Evolutionary conservation across 2,329 filamentous ascomycete genomes (phyloP), one percentile per base, ranked within the genome.

Genomic region (Colletotrichum melonis): DNA sequence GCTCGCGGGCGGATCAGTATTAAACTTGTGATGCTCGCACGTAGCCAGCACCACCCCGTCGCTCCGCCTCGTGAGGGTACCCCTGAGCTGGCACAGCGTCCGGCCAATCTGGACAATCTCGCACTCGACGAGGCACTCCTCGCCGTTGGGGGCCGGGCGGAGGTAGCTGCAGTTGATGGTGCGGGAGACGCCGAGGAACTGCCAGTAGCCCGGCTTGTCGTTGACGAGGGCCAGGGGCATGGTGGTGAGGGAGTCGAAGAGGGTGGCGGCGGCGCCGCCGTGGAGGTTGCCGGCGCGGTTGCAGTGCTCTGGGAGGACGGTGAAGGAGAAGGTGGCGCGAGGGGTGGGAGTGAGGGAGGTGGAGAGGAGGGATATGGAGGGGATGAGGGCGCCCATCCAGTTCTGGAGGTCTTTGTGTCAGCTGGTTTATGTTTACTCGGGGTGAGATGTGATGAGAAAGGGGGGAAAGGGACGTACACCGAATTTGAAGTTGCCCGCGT

Each of bases 151-250:
- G 3, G 88, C 86, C 1, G 92, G 92, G 1, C 91, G 86, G 73
- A 94, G 81, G 80, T 93, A 95, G 0, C 91, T 93, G 55, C 92
- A 87, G 77, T 88, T 90, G 67, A 95, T 84, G 30, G 89, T 91
- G 71, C 92, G 87, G 78, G 86, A 91, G 30, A 94, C 92, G 49
- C 92, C 92, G 28, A 91, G 85, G 52, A 82, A 84, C 69, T 86
- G 82, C 88, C 92, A 93, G 79, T 88, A 90, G 6, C 91, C 92
- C 0, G 88, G 89, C 26, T 83, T 83, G 67, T 73, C 71, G 57
- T 87, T 87, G 64, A 92, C 80, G 49, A 91, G 85, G 11, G 87
- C 81, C 14, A 94, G 81, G 4, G 90, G 85, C 22, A 90, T 80
- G 3, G 89, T 90, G 0, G 93, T 94, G 76, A 89, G 87, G 70